Base-by-base conservation (phyloP, 75 land plant species). In the Pinus tabuliformis region DNA sequence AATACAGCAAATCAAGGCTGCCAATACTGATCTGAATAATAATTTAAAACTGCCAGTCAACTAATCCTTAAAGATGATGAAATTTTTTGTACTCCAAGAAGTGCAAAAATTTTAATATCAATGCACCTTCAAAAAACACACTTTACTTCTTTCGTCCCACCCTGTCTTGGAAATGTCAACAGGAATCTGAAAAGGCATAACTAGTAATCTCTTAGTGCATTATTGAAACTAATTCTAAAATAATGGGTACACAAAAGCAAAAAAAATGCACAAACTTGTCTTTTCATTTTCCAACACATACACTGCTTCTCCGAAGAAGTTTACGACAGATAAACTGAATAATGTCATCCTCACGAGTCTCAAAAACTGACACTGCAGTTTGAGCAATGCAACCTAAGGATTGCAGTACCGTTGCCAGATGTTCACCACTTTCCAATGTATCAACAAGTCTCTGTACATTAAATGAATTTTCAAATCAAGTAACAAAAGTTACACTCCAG, bases 321-420 rank as follows among this genome's bases (percentile, higher is more conserved):
- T 90, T 82, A 24, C 70, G 82, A 59, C 79, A 83, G 59, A 96
- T 85, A 75, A 93, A 96, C 58, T 86, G 83, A 33, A 84, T 80
- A 73, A 96, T 87, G 74, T 94, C 95, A 45, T 83, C 86, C 82
- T 96, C 99, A 77, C 92, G 81, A 17, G 97, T 96, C 85, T 96
- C 99, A 82, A 94, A 96, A 73, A 96, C 83, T 18, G 98, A 84
- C 88, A 87, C 89, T 37, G 98, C 97, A 78, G 77, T 90, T 73
- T 96, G 89, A 16, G 97, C 97, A 76, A 96, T 92, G 78, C 98
- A 96, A 11, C 92, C 94, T 60, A 96, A 71, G 65, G 95, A 96
- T 74, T 96, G 98, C 56, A 96, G 79, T 65, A 94, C 81, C 36
- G 95, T 87, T 37, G 98, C 91, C 77, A 96, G 85, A 75, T 94